phyloP scores from a whole-genome alignment of 2,329 filamentous ascomycete genomes.

The Lachnellula cervina region DNA sequence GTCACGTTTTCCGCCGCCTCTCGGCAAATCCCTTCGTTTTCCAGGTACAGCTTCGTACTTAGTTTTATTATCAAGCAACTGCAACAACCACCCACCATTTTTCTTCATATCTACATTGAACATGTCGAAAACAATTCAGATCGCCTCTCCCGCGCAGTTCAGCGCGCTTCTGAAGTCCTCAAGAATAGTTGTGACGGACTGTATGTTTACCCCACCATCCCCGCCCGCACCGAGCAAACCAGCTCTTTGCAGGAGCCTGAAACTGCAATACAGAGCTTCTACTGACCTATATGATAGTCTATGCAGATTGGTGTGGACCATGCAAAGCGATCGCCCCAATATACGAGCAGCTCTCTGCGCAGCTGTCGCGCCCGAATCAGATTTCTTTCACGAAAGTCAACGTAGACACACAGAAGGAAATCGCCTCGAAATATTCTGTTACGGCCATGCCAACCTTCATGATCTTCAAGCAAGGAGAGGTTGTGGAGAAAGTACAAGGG shows the following conservation, averaged over 20 bases:
- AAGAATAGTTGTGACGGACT: constrained; percentile 80
- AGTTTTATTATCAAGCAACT: background rate
- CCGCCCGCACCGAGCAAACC: constrained; percentile 10
- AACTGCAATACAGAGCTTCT: constrained; percentile 4
- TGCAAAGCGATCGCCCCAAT: constrained; percentile 80
- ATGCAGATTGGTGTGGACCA: constrained; percentile 79
- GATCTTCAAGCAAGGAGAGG: constrained; percentile 69
- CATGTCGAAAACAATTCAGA: constrained; percentile 37
- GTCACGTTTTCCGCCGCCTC: constrained; percentile 1
- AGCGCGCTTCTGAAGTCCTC: constrained; percentile 63
- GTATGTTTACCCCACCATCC: constrained; percentile 52
- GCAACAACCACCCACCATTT: background rate
- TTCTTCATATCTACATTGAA: constrained; percentile 3
- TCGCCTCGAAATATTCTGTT: constrained; percentile 69
- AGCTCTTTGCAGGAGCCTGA: background rate
- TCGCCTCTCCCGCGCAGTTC: constrained; percentile 59
- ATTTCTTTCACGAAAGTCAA: constrained; percentile 88
- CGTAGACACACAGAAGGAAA: constrained; percentile 68
- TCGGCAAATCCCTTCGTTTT: background rate
- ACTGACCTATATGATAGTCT: constrained; percentile 53
- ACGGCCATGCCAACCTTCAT: constrained; percentile 85
- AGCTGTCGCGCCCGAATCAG: constrained; percentile 64
- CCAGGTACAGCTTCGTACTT: constrained; percentile 2
- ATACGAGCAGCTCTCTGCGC: constrained; percentile 70
- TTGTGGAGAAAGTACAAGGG: constrained; percentile 66